Conservation (phyloP, 176 grass and related monocot species). For the Lolium multiflorum region DNA sequence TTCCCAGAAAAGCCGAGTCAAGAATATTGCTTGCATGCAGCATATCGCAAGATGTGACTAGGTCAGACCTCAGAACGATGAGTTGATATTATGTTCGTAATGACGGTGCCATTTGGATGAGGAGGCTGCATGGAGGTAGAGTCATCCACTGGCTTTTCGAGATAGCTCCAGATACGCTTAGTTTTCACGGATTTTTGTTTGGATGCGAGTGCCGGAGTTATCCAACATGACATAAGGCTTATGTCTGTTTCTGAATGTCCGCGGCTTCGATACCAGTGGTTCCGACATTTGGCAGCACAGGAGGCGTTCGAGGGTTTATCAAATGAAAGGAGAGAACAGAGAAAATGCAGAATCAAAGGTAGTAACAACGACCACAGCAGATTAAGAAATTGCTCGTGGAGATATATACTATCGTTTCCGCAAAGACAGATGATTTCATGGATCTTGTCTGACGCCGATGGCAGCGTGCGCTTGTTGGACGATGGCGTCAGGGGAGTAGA, state of each 20-base stretch:
- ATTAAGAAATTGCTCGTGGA: constrained; percentile 16
- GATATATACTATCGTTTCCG: background rate
- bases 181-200: background rate
- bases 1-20: background rate
- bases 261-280: background rate
- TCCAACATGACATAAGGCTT: background rate
- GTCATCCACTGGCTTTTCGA: constrained; percentile 15
- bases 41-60: background rate
- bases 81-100: background rate
- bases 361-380: constrained; percentile 14
- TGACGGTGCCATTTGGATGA: constrained; percentile 36
- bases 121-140: background rate
- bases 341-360: background rate
- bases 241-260: constrained; percentile 17
- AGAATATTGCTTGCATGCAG: background rate
- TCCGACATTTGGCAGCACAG: constrained; percentile 38
- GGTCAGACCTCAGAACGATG: background rate
- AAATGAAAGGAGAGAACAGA: background rate
- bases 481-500: constrained; percentile 36
- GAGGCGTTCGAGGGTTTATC: background rate
- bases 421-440: background rate
- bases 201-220: constrained; percentile 14
- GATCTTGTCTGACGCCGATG: constrained; percentile 37
- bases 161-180: background rate
- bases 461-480: constrained; percentile 20